Evolutionary conservation across 2,329 filamentous ascomycete genomes (phyloP), one percentile per base, ranked within the genome.

Genomic region (Monosporascus sp.): DNA sequence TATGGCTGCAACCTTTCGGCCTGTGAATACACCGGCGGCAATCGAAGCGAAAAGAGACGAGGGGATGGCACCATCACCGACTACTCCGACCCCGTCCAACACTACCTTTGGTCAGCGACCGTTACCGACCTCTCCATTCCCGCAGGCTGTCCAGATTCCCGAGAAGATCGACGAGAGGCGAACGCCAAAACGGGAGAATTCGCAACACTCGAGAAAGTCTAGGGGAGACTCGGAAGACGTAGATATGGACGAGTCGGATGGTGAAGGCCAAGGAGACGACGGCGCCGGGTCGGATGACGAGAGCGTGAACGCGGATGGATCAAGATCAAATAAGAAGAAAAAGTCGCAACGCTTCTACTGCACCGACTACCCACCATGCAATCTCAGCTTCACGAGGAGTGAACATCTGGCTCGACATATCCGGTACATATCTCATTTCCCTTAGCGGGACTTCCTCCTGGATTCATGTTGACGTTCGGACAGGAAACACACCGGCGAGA

Each of bases 331-430:
- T 50, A 96, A 95, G 74, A 97, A 97, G 81, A 97, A 96, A 74
- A 96, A 96, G 71, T 90, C 91, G 0, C 91, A 97, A 69, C 84
- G 90, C 46, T 99, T 99, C 71, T 97, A 93, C 71, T 99, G 94
- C 73, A 95, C 88, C 4, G 91, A 96, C 34, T 97, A 90, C 62
- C 93, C 93, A 25, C 92, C 92, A 4, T 99, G 94, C 71, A 92
- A 87, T 64, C 71, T 99, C 53, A 97, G 91, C 70, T 99, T 99
- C 68, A 97, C 94, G 0, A 80, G 94, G 57, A 97, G 93, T 66
- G 94, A 99, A 69, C 94, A 99, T 75, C 72, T 99, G 55, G 93
- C 93, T 17, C 83, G 94, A 49, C 94, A 99, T 66, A 97, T 99
- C 62, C 84, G 92, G 86, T 92, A 80, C 57, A 75, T 69, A 51